A percentile compares a stretch with the other conserved stretches of the same genome.
Evolutionary conservation across 768 basidiomycete species (phyloP).

Genomic region (Ramaria sp.): DNA sequence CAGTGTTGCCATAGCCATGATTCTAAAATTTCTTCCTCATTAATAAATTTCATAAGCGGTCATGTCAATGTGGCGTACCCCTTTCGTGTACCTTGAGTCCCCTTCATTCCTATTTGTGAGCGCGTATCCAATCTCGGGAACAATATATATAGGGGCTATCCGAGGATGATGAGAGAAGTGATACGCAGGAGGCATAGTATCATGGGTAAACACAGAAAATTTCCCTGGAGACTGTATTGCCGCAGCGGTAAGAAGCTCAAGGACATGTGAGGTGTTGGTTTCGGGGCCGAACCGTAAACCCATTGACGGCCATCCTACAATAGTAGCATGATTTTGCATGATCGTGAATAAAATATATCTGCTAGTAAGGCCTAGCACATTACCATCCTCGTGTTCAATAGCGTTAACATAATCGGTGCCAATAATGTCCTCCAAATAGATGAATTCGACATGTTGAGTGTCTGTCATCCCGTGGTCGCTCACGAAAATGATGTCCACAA

Average conservation of each 20-base stretch:
- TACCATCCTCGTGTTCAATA: conserved; percentile 66
- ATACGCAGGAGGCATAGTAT: conserved; percentile 73
- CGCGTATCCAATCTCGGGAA: conserved; percentile 73
- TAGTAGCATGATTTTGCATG: neutral
- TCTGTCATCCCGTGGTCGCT: conserved; percentile 90
- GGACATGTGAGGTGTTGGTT: conserved; percentile 46
- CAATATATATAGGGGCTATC: conserved; percentile 82
- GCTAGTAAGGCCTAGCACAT: neutral
- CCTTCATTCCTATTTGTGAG: conserved; percentile 58
- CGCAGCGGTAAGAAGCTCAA: conserved; percentile 42
- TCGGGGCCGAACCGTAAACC: conserved; percentile 62
- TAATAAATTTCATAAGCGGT: neutral
- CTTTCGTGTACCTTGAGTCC: conserved; percentile 55
- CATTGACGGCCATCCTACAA: conserved; percentile 74
- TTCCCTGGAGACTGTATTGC: conserved; percentile 45
- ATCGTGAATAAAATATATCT: neutral
- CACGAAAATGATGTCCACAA: conserved; percentile 84
- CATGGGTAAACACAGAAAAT: conserved; percentile 68
- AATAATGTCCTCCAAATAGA: conserved; percentile 77
- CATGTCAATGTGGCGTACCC: conserved; percentile 38
- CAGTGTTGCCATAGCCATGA: conserved; percentile 83
- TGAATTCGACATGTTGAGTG: conserved; percentile 62
- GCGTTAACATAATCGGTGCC: conserved; percentile 47
- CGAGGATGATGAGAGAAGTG: conserved; percentile 65
- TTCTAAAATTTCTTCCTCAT: conserved; percentile 33